Base-by-base conservation (phyloP, 169 alveolate species). In the Cryptosporidium sp. region DNA sequence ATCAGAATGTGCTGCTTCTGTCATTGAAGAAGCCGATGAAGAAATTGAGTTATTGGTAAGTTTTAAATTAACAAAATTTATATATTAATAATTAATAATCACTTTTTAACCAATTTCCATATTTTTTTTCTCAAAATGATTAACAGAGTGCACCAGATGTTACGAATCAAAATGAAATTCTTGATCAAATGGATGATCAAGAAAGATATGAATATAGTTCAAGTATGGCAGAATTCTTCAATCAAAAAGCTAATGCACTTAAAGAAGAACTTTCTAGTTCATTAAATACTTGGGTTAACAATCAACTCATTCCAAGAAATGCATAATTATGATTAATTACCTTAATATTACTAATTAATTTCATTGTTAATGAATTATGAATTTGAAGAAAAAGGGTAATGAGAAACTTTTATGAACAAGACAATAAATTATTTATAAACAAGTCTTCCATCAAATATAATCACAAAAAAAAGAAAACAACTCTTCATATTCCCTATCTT, bases 41-140 rank as follows among this genome's bases (percentile, higher is more conserved):
- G 89, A 80, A 44, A 80, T 80, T 62, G 75, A 60, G 26, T 65
- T 80, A 80, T 48, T 80, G 89, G 89, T 80, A 80, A 80, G 89
- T 62, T 73, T 18, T 21, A 75, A 8, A 61, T 56, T 3, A 73
- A 3, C 33, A 29, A n/a, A 10, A 37, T 26, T 26, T 14, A 23
- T 10, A 35, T 16, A 16, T 42, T 42, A 53, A 73, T 60, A 23
- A 42, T 60, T 18, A 62, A 18, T 12, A n/a, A 14, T 45, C 10
- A 42, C 56, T 26, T 75, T 58, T 1, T 42, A 35, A 80, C 12
- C 31, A 42, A 42, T 1, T 42, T 42, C 10, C 0, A 8, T 12
- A 6, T 56, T 42, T 31, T 33, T 31, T 58, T 60, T 18, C 58
- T 56, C 31, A 8, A 35, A 16, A 35, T 23, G 9, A 16, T 18